phyloP scores from a whole-genome alignment of 140 eudicot genomes.

The Bidens hawaiensis region DNA sequence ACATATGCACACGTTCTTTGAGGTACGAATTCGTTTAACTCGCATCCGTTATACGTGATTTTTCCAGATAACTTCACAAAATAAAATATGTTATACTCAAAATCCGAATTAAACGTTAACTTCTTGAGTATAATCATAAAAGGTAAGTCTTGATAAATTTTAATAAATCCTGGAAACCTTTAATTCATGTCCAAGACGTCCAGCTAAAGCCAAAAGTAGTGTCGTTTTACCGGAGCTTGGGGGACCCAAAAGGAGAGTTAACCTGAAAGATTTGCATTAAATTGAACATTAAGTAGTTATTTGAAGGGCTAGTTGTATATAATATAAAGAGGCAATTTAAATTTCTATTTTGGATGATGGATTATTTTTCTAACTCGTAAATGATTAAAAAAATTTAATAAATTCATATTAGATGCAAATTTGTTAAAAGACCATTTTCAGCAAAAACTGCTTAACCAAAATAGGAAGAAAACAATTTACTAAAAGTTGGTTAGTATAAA shows the following conservation, averaged over 20 bases:
- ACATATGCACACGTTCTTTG: slow-evolving; percentile 86
- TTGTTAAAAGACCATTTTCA: not conserved
- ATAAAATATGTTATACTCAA: slow-evolving; percentile 17
- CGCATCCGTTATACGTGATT: slow-evolving; percentile 73
- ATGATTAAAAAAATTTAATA: not conserved
- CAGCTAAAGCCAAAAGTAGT: slow-evolving; percentile 89
- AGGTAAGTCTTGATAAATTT: not conserved
- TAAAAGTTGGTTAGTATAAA: too few relatives aligned
- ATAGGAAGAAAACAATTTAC: too few relatives aligned
- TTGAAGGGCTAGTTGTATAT: not conserved
- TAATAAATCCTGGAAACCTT: slow-evolving; percentile 37
- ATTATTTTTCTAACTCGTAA: not conserved
- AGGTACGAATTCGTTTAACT: slow-evolving; percentile 79
- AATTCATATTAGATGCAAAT: not conserved
- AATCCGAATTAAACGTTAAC: not conserved
- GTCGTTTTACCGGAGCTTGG: slow-evolving; percentile 99
- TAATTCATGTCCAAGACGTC: slow-evolving; percentile 61
- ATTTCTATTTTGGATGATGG: not conserved
- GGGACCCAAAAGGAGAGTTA: slow-evolving; percentile 93
- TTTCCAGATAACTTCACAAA: slow-evolving; percentile 74
- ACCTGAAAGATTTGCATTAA: slow-evolving; percentile 34
- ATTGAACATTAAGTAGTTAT: not conserved
- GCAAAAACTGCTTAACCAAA: not conserved
- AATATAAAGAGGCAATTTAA: not conserved
- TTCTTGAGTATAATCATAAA: not conserved